Base-by-base conservation (phyloP, 257 asterid genomes). In the Solanum phureja region DNA sequence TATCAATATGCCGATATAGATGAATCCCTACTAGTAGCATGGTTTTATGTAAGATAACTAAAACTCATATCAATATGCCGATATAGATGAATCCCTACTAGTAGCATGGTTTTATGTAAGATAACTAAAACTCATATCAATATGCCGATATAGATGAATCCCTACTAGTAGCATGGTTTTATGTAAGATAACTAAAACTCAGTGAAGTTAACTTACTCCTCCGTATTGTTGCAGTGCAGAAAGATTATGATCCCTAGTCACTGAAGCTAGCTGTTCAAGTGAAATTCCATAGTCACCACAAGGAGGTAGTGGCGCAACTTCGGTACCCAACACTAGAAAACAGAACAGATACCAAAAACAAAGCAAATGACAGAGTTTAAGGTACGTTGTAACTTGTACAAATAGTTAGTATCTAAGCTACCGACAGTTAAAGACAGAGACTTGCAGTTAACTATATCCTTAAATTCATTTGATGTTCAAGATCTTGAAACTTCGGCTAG, bases 201-300 rank as follows among this genome's bases (percentile, higher is more conserved):
- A 81, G 82, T 88, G 56, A 72, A 77, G 79, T 46, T 87, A 90
- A 87, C 95, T 90, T 93, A 91, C 99, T 95, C 98, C 99, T 89
- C 95, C 98, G 85, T 93, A 93, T 92, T 95, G 95, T 86, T 95
- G 92, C 73, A 96, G 91, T 87, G 95, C 97, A 89, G 93, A 84
- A 81, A 88, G 52, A 85, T 96, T 93, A 34, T 93, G 95, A 31
- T 94, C 98, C 91, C 97, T 92, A 88, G 94, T 92, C 92, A 96
- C 91, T 31, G 98, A 90, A 89, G 90, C 93, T 88, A 96, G 98
- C 79, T 96, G 95, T 83, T 94, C 98, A 79, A 90, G 93, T 79
- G 93, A 93, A 89, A 96, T 92, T 24, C 87, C 96, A 88, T 91
- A 96, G 74, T 93, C 95, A 79, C 98, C 98, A 77, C 56, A 89